Base-by-base conservation (phyloP, 495 filamentous ascomycete species). In the Penicillium tannophilum region DNA sequence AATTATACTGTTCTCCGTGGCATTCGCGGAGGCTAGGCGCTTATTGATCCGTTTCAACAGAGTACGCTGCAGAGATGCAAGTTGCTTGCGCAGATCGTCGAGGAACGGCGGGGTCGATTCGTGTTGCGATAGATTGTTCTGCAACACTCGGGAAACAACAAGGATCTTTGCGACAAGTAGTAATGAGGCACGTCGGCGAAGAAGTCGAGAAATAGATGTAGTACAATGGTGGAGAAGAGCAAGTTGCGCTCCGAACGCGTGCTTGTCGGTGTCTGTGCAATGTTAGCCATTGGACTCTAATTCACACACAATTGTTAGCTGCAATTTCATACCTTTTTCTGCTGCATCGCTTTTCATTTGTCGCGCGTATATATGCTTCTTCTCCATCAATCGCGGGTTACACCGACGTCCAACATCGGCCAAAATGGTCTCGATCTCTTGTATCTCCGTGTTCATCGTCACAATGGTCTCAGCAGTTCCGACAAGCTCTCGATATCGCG, bases 381-480 rank as follows among this genome's bases (percentile, higher is more conserved):
- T 83, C 39, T 87, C 88, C 20, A 97, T 74, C 17, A 87, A 75
- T 24, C 84, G 76, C 19, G 88, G 83, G 53, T 94, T 93, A 72
- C 94, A 97, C 51, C 84, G 82, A 43, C 82, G 80, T 48, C 91
- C 92, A 74, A 96, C 85, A 47, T 84, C 82, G 17, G 82, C 82
- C 54, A 98, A 73, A 23, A 82, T 82, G 0, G 77, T 72, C 69
- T 97, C 92, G 20, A 91, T 88, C 16, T 81, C 67, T 50, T 88
- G 82, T 73, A 94, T 93, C 60, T 91, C 83, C 11, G 66, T 72
- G 45, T 92, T 87, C 93, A 98, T 97, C 49, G 85, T 80, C 28
- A 97, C 86, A 65, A 98, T 98, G 24, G 86, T 84, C 68, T 97
- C 92, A 30, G 94, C 94, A 1, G 95, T 97, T 47, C 90, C 90